Base-by-base conservation (phyloP, 106 monocot species). In the Ottelia alismoides region DNA sequence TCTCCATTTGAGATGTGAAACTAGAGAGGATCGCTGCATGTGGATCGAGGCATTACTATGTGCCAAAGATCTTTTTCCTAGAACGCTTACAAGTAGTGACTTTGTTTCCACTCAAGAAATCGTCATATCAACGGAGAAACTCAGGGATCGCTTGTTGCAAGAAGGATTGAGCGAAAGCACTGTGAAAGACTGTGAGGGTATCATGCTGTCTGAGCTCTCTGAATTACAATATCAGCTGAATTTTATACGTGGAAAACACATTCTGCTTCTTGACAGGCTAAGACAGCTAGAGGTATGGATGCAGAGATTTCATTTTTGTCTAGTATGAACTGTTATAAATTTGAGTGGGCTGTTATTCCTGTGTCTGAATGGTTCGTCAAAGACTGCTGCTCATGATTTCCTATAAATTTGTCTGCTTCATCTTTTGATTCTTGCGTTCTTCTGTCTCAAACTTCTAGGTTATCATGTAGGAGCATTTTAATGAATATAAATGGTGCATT, bases 261-360 rank as follows among this genome's bases (percentile, higher is more conserved):
- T 81, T 46, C 17, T 83, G 59, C 72, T 93, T 25, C 71, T 93
- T 46, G 93, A 93, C 58, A 78, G 72, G 48, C 64, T 93, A 57
- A 80, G 93, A 49, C 93, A 84, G 57, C 67, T 93, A 62, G 93
- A 93, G 93, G 93, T 88, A 69, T 11, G 31, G 3, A 16, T n/a
- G n/a, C n/a, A n/a, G n/a, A n/a, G n/a, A n/a, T n/a, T n/a, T n/a
- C n/a, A n/a, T n/a, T n/a, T n/a, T n/a, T n/a, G n/a, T n/a, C n/a
- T n/a, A n/a, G n/a, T n/a, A n/a, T n/a, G n/a, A n/a, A n/a, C n/a
- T n/a, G n/a, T n/a, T n/a, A n/a, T n/a, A n/a, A n/a, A n/a, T n/a
- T n/a, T n/a, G n/a, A n/a, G n/a, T n/a, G n/a, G n/a, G n/a, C n/a
- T n/a, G n/a, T n/a, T n/a, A n/a, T n/a, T n/a, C n/a, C n/a, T n/a